Conservation (phyloP, 306 rosid species). For the Cicer arietinum region DNA sequence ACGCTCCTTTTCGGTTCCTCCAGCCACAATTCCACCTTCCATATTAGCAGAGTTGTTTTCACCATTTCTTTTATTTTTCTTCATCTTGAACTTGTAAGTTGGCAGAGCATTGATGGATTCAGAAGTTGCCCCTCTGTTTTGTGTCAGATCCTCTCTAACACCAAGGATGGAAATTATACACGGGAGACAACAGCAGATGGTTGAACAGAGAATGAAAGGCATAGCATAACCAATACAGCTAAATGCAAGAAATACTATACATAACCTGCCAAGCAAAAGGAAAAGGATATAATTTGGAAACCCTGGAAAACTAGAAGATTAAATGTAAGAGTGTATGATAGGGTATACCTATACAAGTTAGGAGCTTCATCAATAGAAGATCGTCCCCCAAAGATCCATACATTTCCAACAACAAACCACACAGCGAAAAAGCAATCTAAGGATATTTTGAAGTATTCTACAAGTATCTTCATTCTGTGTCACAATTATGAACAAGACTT, state of each 20-base stretch:
- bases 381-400: conserved; percentile 97
- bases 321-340: conserved; percentile 32
- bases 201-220: conserved; percentile 98
- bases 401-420: conserved; percentile 99
- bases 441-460: conserved; percentile 91
- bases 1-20: conserved; percentile 90
- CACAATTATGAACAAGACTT: conserved; percentile 36
- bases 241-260: conserved; percentile 91
- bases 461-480: conserved; percentile 73
- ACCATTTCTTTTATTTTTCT: conserved; percentile 67
- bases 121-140: conserved; percentile 86
- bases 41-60: conserved; percentile 55
- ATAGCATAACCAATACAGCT: conserved; percentile 97
- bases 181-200: conserved; percentile 98
- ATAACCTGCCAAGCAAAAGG: conserved; percentile 71
- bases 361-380: conserved; percentile 79
- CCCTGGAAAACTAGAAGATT: conserved; percentile 33
- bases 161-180: conserved; percentile 96
- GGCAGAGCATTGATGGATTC: conserved; percentile 91
- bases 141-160: conserved; percentile 83
- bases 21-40: conserved; percentile 90
- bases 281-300: conserved; percentile 35
- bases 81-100: conserved; percentile 86
- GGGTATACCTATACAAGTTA: conserved; percentile 84
- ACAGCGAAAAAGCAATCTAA: conserved; percentile 96